These are phyloP conservation scores for Melampsora americana DNA, from an alignment of 1,284 basidiomycete species.

Conservation along the genomic window DNA sequence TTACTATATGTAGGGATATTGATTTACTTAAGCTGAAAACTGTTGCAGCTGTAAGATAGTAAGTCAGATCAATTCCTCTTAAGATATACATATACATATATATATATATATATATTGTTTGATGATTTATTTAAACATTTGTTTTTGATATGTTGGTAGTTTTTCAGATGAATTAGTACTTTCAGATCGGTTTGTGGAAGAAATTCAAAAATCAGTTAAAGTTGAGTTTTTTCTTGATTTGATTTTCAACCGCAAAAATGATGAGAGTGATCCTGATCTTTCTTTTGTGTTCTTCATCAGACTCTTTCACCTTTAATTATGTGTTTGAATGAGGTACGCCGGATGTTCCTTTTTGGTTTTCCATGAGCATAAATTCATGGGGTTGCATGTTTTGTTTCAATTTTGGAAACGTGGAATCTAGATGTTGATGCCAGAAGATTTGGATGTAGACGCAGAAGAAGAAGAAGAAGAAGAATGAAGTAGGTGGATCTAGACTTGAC, in stretches of 20 bases:
- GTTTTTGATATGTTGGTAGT: neutral
- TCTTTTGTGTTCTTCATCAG: neutral
- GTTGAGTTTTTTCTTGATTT: neutral
- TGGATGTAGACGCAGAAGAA: neutral
- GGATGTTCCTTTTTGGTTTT: neutral
- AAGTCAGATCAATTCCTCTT: neutral
- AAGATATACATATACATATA: neutral
- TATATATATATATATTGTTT: too few relatives aligned
- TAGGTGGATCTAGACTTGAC: neutral
- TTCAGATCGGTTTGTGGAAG: slow-evolving; percentile 20
- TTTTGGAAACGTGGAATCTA: neutral
- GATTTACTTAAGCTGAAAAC: slow-evolving; percentile 25
- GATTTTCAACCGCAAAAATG: neutral
- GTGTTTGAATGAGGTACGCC: slow-evolving; percentile 29
- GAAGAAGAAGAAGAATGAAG: too few relatives aligned
- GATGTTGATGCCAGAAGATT: neutral
- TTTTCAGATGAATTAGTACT: slow-evolving; percentile 19
- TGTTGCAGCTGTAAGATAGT: slow-evolving; percentile 23
- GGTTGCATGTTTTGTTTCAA: neutral
- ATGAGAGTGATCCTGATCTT: neutral
- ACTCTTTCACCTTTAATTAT: slow-evolving; percentile 21
- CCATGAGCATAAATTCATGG: neutral
- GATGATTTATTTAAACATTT: neutral
- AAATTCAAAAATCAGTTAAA: slow-evolving; percentile 22
- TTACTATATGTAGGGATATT: slow-evolving; percentile 6